Percentiles rank a stretch among this genome's conserved stretches.
Evolutionary conservation across 2,329 filamentous ascomycete genomes (phyloP).

Genomic region (Meredithiella fracta): DNA sequence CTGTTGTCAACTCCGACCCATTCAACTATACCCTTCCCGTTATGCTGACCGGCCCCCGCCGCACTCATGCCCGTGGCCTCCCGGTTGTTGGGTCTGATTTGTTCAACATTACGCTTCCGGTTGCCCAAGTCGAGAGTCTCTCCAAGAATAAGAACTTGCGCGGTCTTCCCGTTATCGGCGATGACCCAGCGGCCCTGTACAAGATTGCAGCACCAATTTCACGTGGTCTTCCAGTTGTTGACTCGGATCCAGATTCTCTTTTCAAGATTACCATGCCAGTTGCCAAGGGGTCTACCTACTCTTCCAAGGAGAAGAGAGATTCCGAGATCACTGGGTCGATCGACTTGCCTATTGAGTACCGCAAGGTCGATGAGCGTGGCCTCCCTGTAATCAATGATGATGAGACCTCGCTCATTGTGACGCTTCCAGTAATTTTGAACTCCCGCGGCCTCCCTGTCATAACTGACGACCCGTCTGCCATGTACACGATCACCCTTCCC

Average conservation of each 20-base stretch:
- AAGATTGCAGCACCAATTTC: slow-evolving; percentile 10
- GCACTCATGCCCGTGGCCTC: slow-evolving; percentile 4
- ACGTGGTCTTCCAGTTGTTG: slow-evolving; percentile 8
- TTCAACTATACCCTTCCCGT: slow-evolving; percentile 11
- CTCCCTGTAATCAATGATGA: slow-evolving; percentile 8
- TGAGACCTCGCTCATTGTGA: slow-evolving; percentile 6
- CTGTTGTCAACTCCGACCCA: background rate
- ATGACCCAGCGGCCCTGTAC: slow-evolving; percentile 10
- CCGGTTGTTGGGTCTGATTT: slow-evolving; percentile 8
- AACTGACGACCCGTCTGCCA: slow-evolving; percentile 8
- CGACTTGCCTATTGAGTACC: slow-evolving; percentile 6
- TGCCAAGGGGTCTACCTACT: background rate
- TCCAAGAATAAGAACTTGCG: slow-evolving; percentile 2
- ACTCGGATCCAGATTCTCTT: slow-evolving; percentile 9
- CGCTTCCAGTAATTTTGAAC: slow-evolving; percentile 12
- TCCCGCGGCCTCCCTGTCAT: slow-evolving; percentile 11
- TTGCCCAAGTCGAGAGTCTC: background rate
- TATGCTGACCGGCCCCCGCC: background rate
- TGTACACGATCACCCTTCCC: slow-evolving; percentile 12
- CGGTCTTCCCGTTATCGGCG: slow-evolving; percentile 9
- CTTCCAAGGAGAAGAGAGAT: background rate
- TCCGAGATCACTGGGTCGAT: background rate
- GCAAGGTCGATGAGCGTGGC: slow-evolving; percentile 1
- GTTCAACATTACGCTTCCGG: slow-evolving; percentile 10
- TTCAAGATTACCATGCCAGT: slow-evolving; percentile 12